Conservation (phyloP, 768 basidiomycete species). For the Termitomyces sp. region DNA sequence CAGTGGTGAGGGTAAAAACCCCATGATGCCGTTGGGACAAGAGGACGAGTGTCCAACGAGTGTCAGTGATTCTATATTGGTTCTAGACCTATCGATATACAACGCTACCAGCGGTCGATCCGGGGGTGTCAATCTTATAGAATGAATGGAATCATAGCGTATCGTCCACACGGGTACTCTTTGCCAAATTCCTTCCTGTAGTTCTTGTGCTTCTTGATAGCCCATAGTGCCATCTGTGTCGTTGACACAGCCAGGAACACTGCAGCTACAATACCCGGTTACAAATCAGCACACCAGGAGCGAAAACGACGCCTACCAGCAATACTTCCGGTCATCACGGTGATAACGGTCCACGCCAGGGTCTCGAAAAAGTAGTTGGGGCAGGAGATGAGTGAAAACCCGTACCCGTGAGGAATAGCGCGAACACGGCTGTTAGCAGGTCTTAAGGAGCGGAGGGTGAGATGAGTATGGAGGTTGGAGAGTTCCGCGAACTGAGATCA, state of each 20-base stretch:
- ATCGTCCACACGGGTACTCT: constrained; percentile 72
- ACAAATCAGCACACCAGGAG: not conserved
- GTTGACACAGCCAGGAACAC: constrained; percentile 63
- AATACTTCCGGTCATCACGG: constrained; percentile 73
- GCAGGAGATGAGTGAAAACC: constrained; percentile 81
- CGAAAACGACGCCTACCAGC: constrained; percentile 46
- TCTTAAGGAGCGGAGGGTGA: constrained; percentile 80
- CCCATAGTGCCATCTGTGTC: constrained; percentile 82
- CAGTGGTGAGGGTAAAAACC: not conserved
- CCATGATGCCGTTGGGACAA: not conserved
- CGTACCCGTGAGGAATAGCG: constrained; percentile 90
- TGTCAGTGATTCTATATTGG: not conserved
- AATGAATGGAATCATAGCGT: constrained; percentile 78
- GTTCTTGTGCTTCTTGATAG: constrained; percentile 80
- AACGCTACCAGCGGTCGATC: not conserved
- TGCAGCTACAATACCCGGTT: constrained; percentile 38
- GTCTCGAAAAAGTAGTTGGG: constrained; percentile 96
- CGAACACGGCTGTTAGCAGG: constrained; percentile 76
- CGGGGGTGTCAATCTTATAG: constrained; percentile 30
- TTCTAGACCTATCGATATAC: not conserved
- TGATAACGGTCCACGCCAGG: constrained; percentile 69
- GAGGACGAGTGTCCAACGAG: not conserved
- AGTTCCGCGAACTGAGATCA: constrained; percentile 71
- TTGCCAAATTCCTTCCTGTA: constrained; percentile 95
- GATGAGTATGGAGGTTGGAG: constrained; percentile 81